A percentile compares a stretch with the other conserved stretches of the same genome.
Evolutionary conservation across 208 protist species (phyloP).

Genomic region (Chromosphaera perkinsii): DNA sequence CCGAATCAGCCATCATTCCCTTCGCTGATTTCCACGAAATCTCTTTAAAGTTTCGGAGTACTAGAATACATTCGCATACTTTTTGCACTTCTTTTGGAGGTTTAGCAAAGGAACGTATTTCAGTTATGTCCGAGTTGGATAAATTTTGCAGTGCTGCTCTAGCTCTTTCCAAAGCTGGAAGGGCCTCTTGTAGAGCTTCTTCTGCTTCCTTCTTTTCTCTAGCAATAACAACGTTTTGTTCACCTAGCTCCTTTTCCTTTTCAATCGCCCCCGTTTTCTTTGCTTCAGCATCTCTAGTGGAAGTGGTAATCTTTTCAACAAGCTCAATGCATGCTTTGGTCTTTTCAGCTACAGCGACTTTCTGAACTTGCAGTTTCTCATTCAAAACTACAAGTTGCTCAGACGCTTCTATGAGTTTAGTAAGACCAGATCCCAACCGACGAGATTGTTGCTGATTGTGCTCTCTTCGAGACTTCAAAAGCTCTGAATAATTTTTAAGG

Average conservation of each 20-base stretch:
- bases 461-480: too few species aligned
- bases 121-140: constrained; percentile 85
- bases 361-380: constrained; percentile 81
- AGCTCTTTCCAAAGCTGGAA: constrained; percentile 85
- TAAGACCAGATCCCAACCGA: constrained; percentile 88
- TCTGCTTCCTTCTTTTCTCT: constrained; percentile 71
- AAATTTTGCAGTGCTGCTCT: constrained; percentile 89
- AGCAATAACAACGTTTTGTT: constrained; percentile 32
- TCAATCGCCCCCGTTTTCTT: constrained; percentile 42
- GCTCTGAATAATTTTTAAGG: too few species aligned
- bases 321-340: constrained; percentile 80
- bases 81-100: constrained; percentile 80
- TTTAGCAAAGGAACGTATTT: constrained; percentile 91
- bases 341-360: constrained; percentile 85
- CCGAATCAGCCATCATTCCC: too few species aligned
- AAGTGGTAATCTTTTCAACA: constrained; percentile 48
- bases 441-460: constrained; percentile 83
- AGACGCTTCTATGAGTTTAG: constrained; percentile 86
- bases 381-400: constrained; percentile 89
- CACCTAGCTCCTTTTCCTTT: constrained; percentile 51
- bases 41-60: too few species aligned
- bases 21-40: too few species aligned
- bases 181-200: constrained; percentile 81
- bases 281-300: constrained; percentile 33
- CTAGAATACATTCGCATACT: too few species aligned